Evolutionary conservation across 2,329 filamentous ascomycete species (phyloP), one percentile per base, ranked within the genome.

Genomic region (Diplodia mutila): DNA sequence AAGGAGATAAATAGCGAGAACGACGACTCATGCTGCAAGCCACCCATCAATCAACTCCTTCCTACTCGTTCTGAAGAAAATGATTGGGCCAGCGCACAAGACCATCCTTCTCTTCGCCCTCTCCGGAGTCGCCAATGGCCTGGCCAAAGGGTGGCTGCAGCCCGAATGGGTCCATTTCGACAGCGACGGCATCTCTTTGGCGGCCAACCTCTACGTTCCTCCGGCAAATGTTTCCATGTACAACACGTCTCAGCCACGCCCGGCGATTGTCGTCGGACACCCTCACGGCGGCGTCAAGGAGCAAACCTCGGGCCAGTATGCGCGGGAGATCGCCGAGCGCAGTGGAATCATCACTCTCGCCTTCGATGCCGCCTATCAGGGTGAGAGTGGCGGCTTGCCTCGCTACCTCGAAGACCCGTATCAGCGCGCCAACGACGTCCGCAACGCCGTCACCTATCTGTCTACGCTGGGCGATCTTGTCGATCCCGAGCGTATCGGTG

Each of bases 361-460:
- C n/a, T 81, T 72, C 67, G 80, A 82, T 65, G 75, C 79, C 6
- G 75, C 75, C 2, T 79, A 79, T 61, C 79, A 81, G 66, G 80
- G 80, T 27, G 76, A 76, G 65, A 75, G 70, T 32, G 73, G 67
- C 8, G 80, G 80, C 9, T 65, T 74, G 46, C 80, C 80, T 3
- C 77, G 75, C 9, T 66, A 68, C 18, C 74, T 81, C 0, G 81
- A 82, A 70, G 75, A 81, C 66, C 78, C 80, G 2, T 46, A 46
- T 16, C 75, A 79, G 57, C 74, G 79, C 4, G 79, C 76, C 18
- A 75, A 79, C 48, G 80, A 82, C 61, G 70, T 76, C 61, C 75
- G 73, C 39, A 67, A 69, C 51, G 80, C 76, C 11, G 78, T 80
- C 8, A 76, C 73, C 32, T 82, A 76, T 68, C 71, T 81, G 1